Percentiles rank a stretch among this genome's conserved stretches.
phyloP scores from a whole-genome alignment of 208 protist genomes.

The Trichomonas tenax region DNA sequence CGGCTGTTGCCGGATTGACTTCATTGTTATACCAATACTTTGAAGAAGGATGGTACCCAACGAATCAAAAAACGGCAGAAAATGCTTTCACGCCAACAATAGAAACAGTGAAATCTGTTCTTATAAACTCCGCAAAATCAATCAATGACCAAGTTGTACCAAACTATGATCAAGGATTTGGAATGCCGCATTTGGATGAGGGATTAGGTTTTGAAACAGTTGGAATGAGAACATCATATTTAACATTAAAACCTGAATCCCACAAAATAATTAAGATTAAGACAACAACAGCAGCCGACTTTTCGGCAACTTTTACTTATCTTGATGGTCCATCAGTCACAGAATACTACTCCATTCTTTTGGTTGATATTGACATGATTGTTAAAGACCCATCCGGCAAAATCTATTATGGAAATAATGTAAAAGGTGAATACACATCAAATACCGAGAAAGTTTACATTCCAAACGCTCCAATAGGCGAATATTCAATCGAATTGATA shows the following conservation, averaged over 20 bases:
- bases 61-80: background rate
- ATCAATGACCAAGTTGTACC: background rate
- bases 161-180: background rate
- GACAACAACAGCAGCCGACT: background rate
- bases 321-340: background rate
- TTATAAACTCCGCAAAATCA: background rate
- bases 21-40: slow-evolving; percentile 21
- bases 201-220: background rate
- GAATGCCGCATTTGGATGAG: background rate
- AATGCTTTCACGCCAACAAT: background rate
- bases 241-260: background rate
- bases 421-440: background rate
- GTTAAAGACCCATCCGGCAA: background rate
- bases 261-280: background rate
- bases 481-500: background rate
- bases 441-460: background rate
- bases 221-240: background rate
- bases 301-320: background rate
- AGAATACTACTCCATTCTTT: background rate
- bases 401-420: background rate
- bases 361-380: background rate
- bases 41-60: slow-evolving; percentile 10
- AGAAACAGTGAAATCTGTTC: background rate
- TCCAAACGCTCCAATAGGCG: background rate
- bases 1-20: background rate